These are phyloP conservation scores for Colletotrichum sansevieriae DNA, from an alignment of 2,329 filamentous ascomycete species.

Conservation along the genomic window DNA sequence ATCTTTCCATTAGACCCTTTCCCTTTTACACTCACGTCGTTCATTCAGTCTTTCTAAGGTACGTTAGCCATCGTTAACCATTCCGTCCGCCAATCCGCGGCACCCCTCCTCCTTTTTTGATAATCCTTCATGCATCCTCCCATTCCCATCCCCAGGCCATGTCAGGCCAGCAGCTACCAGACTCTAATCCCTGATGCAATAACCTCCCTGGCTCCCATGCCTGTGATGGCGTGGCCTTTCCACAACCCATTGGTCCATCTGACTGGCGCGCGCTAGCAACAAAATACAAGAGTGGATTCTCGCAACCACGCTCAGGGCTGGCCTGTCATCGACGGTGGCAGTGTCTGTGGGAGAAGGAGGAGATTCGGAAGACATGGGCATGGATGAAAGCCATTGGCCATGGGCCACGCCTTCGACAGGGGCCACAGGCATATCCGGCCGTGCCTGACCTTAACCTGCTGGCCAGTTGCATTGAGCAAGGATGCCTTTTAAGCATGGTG, in stretches of 20 bases:
- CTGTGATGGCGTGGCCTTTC: conserved; percentile 34
- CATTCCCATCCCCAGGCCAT: conserved; percentile 26
- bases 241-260: conserved; percentile 30
- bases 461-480: conserved; percentile 26
- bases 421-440: conserved; percentile 25
- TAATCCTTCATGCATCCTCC: conserved; percentile 2
- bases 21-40: background rate
- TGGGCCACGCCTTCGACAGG: background rate
- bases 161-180: conserved; percentile 18
- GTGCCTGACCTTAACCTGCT: conserved; percentile 22
- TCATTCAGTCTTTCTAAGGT: conserved; percentile 2
- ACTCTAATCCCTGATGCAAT: conserved; percentile 23
- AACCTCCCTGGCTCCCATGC: conserved; percentile 36
- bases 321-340: conserved; percentile 39
- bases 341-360: conserved; percentile 38
- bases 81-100: conserved; percentile 1
- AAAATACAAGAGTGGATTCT: conserved; percentile 37
- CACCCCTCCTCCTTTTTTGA: background rate
- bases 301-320: conserved; percentile 23
- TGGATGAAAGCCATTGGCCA: conserved; percentile 5
- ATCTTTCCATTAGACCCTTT: background rate
- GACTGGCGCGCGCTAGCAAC: conserved; percentile 37
- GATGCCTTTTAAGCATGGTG: conserved; percentile 41
- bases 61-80: conserved; percentile 6
- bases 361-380: conserved; percentile 19